Base-by-base conservation (phyloP, 805 yeast genomes). In the Metschnikowia henanensis region DNA sequence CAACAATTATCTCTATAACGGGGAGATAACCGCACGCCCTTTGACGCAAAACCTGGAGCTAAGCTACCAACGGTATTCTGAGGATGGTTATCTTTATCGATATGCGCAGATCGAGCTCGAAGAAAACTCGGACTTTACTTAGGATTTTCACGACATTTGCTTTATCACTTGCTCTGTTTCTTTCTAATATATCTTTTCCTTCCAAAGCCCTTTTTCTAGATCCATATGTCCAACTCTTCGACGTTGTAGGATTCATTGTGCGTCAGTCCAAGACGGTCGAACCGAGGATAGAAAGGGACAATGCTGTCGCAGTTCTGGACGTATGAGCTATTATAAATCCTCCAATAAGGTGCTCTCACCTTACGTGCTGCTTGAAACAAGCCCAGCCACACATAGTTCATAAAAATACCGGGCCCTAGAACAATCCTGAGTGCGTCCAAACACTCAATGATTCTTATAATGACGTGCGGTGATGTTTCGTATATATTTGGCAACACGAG, bases 391-490 rank as follows among this genome's bases (percentile, higher is more conserved):
- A 85, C 55, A 61, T 94, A 94, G 54, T 86, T 81, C 73, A 85
- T 60, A 43, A 85, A 70, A 1, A 81, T 56, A 0, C 96, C 97
- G 5, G 79, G 74, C 0, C 99, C 99, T 12, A 91, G 61, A 0
- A 84, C 84, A 35, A 75, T 68, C 28, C 92, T 70, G 21, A 89
- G 59, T 2, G 87, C 84, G 46, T 86, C 90, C 21, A 94, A 70
- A 41, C 91, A 85, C 43, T 89, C 97, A 36, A 87, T 50, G 1
- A 94, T 81, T 51, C 98, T 78, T 8, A 71, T 75, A 44, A 91
- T 90, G 12, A 91, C 97, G 63, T 94, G 99, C 0, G 98, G 98
- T 0, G 97, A 90, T 0, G 96, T 87, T 62, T 92, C 99, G 60
- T 80, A 90, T 2, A 94, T 72, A 60, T 94, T 94, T 2, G 99